Evolutionary conservation across 352 stramenopile genomes (phyloP).

Genomic region (Pythium dissotocum): DNA sequence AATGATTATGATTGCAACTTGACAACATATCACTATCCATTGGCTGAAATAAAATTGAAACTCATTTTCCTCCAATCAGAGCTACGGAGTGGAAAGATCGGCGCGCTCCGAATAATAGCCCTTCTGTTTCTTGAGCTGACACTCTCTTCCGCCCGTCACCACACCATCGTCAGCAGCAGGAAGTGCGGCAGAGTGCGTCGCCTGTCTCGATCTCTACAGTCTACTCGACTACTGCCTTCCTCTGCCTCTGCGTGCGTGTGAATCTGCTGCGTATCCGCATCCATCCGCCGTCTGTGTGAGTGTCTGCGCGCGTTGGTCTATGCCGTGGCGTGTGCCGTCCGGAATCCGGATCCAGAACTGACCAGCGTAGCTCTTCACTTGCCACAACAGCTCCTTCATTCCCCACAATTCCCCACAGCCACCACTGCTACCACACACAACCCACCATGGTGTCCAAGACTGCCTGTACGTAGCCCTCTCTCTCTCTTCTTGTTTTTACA

Average conservation of each 20-base stretch:
- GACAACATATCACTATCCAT: background rate
- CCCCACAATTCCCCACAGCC: background rate
- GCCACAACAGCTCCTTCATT: background rate
- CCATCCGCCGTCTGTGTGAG: background rate
- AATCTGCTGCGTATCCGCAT: background rate
- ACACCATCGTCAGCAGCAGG: background rate
- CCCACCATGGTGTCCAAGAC: constrained; percentile 33
- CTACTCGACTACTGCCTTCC: background rate
- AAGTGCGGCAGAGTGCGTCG: constrained; percentile 1
- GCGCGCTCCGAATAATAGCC: constrained; percentile 22
- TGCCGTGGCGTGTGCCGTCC: background rate
- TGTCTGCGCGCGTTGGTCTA: background rate
- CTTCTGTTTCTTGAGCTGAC: background rate
- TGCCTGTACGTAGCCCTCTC: constrained; percentile 17
- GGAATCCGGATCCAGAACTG: background rate
- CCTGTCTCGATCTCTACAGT: background rate
- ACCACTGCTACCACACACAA: background rate
- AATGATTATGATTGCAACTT: background rate
- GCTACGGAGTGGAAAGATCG: constrained; percentile 11
- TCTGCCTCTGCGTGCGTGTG: background rate
- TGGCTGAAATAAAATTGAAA: background rate
- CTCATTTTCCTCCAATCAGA: background rate
- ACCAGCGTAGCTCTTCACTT: background rate
- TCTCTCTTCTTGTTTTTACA: background rate
- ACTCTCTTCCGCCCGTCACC: constrained; percentile 6